Conservation (phyloP, 208 protist species). For the Leishmania tropica region DNA sequence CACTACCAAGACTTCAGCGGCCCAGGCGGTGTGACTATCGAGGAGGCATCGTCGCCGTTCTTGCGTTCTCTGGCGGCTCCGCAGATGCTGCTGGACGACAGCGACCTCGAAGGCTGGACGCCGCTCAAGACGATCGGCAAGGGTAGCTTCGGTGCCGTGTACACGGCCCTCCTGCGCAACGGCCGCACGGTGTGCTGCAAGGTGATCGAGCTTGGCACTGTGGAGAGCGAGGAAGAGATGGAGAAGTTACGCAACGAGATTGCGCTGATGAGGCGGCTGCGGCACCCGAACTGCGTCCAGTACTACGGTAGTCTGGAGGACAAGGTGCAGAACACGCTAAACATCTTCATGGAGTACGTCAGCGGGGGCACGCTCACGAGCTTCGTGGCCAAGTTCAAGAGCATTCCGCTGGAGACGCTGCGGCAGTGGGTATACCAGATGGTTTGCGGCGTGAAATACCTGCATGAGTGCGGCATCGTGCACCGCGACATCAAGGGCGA, state of each 20-base stretch:
- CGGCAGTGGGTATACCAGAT: slow-evolving; percentile 92
- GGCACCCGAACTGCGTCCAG: slow-evolving; percentile 91
- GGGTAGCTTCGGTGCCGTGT: slow-evolving; percentile 87
- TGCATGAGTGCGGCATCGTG: slow-evolving; percentile 89
- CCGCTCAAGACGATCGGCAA: slow-evolving; percentile 81
- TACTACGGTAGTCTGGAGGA: slow-evolving; percentile 90
- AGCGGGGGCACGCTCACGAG: slow-evolving; percentile 79
- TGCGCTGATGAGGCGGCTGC: slow-evolving; percentile 79
- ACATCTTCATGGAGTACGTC: slow-evolving; percentile 95
- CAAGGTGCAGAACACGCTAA: slow-evolving; percentile 63
- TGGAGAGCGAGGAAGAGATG: slow-evolving; percentile 69
- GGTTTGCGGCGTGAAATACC: slow-evolving; percentile 87
- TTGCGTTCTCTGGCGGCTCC: slow-evolving; percentile 15
- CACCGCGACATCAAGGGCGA: slow-evolving; percentile 93
- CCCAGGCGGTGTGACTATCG: background rate
- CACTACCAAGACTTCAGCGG: background rate
- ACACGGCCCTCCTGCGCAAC: slow-evolving; percentile 69
- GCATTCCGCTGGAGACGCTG: slow-evolving; percentile 69
- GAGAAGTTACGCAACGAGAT: slow-evolving; percentile 87
- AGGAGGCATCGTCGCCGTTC: slow-evolving; percentile 15
- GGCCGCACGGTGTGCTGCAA: slow-evolving; percentile 86
- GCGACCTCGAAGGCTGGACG: slow-evolving; percentile 72
- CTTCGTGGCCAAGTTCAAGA: slow-evolving; percentile 83
- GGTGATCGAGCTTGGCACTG: slow-evolving; percentile 78
- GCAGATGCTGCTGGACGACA: slow-evolving; percentile 51